A percentile compares a stretch with the other conserved stretches of the same genome.
These are phyloP conservation scores for Cardiospermum halicacabum DNA, from an alignment of 345 rosid genomes.

Conservation along the genomic window DNA sequence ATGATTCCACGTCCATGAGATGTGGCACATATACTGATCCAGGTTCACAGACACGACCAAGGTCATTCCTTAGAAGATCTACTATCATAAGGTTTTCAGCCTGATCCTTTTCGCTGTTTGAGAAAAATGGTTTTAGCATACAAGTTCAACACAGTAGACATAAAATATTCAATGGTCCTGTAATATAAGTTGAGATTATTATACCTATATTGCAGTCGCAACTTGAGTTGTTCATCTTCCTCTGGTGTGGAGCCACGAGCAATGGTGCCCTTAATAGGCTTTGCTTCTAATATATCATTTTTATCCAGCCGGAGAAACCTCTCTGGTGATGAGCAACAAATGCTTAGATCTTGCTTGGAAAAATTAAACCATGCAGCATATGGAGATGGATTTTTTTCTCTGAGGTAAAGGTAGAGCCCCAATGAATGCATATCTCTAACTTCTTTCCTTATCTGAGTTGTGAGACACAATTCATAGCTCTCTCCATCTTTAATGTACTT, in stretches of 20 bases:
- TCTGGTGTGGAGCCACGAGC: slow-evolving; percentile 73
- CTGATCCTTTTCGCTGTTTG: slow-evolving; percentile 88
- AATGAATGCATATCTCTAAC: slow-evolving; percentile 54
- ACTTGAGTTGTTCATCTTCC: slow-evolving; percentile 65
- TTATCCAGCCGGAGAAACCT: slow-evolving; percentile 77
- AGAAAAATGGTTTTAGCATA: not conserved
- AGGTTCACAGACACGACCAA: slow-evolving; percentile 85
- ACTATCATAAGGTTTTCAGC: slow-evolving; percentile 98
- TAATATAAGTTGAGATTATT: slow-evolving; percentile 13
- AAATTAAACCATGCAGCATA: slow-evolving; percentile 93
- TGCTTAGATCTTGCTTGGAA: slow-evolving; percentile 52
- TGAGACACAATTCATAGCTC: slow-evolving; percentile 94
- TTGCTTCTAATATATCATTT: slow-evolving; percentile 68
- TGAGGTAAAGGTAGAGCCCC: slow-evolving; percentile 74
- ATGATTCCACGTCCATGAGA: slow-evolving; percentile 95
- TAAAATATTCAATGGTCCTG: not conserved
- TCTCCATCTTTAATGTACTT: slow-evolving; percentile 87
- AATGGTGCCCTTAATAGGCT: slow-evolving; percentile 89
- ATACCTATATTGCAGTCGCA: slow-evolving; percentile 74
- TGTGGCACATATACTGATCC: slow-evolving; percentile 91
- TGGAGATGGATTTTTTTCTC: slow-evolving; percentile 90
- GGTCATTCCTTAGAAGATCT: slow-evolving; percentile 91
- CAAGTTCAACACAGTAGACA: not conserved
- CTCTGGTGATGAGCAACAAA: slow-evolving; percentile 95
- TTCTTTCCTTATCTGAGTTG: slow-evolving; percentile 60